Base-by-base conservation (phyloP, 164 flowering plant genomes). In the Kingdonia uniflora region DNA sequence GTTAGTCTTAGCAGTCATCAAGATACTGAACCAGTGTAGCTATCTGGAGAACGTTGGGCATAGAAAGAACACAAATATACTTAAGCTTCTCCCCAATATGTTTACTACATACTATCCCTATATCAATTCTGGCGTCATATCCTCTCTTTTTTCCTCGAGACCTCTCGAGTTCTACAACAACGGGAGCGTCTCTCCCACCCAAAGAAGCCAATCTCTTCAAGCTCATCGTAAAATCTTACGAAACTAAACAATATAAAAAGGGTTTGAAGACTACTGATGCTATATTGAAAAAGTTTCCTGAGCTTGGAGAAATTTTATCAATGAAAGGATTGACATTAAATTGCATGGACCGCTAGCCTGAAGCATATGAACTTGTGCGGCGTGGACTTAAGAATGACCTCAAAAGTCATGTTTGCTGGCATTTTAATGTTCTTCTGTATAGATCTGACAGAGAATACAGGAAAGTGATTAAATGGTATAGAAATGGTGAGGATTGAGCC, bases 331-430 rank as follows among this genome's bases (percentile, higher is more conserved):
- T 94, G 58, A 89, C 99, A 11, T 65, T 94, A 59, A 94, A 94
- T 67, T 94, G 99, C 81, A 81, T 94, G 96, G 99, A 94, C 61
- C 99, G 99, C 68, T 89, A 94, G 68, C 46, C 85, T 46, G 99
- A 94, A 74, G 99, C 99, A 44, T 94, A 94, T 74, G 99, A 94
- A 46, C 99, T 94, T 71, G 99, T 94, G 25, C 79, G 96, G 46
- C 79, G 80, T 45, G 99, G 99, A 14, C 66, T 94, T 46, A 94
- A 87, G 99, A 94, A 89, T 76, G 99, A 94, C 68, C 81, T 94
- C 42, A 89, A 89, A 74, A 94, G 99, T 70, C 99, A 94, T 79
- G 97, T 94, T 61, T 94, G 99, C 75, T 94, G 99, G 99, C 99
- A 94, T 64, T 97, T 94, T 19, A 87, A 84, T 78, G 99, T 97